A percentile compares a stretch with the other conserved stretches of the same genome.
phyloP scores from a whole-genome alignment of 768 basidiomycete genomes.

The Leccinum uliginosum region DNA sequence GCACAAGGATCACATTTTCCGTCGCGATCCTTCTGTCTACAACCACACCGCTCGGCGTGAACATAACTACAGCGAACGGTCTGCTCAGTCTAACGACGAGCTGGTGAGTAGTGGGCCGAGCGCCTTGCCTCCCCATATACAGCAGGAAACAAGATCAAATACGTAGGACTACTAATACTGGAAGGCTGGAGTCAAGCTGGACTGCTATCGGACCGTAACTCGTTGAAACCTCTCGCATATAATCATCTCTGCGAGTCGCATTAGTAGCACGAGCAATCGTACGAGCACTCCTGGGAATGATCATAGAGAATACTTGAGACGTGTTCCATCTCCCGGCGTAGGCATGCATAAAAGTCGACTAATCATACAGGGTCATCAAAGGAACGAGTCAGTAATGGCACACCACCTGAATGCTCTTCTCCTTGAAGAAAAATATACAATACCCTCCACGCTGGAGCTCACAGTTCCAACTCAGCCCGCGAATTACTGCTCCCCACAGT shows the following conservation, averaged over 20 bases:
- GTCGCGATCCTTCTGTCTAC: not conserved
- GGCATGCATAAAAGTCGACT: not conserved
- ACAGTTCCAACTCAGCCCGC: conserved; percentile 16
- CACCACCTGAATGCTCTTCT: not conserved
- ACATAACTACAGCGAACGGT: not conserved
- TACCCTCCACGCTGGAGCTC: not conserved
- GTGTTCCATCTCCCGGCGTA: not conserved
- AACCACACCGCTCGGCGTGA: not conserved
- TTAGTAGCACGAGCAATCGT: too few relatives aligned
- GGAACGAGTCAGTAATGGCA: not conserved
- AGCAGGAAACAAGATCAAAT: not conserved
- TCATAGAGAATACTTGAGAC: too few relatives aligned
- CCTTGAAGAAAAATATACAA: not conserved
- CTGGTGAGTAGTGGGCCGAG: conserved; percentile 6
- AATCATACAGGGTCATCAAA: not conserved
- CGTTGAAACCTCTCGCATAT: too few relatives aligned
- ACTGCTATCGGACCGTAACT: too few relatives aligned
- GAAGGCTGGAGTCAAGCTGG: too few relatives aligned
- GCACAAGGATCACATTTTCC: not conserved
- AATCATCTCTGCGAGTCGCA: too few relatives aligned
- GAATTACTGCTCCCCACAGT: conserved; percentile 24
- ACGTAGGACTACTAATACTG: too few relatives aligned
- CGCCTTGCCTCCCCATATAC: conserved; percentile 5
- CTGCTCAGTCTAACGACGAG: not conserved
- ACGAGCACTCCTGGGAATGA: too few relatives aligned